Conservation (phyloP, 2,329 filamentous ascomycete genomes). For the Cladophialophora yegresii region DNA sequence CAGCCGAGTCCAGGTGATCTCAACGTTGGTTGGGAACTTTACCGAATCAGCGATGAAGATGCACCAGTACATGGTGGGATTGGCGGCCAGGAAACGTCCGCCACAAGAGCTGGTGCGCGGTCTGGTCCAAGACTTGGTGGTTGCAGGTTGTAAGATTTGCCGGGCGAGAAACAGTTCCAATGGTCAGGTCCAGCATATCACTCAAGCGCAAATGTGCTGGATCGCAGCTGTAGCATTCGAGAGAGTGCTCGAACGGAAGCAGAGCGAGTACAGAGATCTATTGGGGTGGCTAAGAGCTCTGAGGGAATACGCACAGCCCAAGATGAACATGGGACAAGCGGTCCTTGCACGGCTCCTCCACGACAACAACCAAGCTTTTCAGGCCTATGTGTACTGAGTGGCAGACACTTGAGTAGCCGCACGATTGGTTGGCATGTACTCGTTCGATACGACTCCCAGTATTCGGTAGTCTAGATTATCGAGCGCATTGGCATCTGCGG, state of each 20-base stretch:
- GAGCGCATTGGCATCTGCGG: not conserved
- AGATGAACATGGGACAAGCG: constrained; percentile 26
- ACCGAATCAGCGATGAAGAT: constrained; percentile 75
- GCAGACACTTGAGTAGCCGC: not conserved
- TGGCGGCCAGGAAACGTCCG: constrained; percentile 62
- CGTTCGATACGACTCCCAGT: not conserved
- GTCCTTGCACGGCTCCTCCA: constrained; percentile 21
- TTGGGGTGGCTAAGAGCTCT: constrained; percentile 67
- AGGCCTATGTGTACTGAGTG: constrained; percentile 35
- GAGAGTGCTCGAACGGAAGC: constrained; percentile 67
- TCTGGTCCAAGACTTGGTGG: constrained; percentile 66
- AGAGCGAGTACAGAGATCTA: constrained; percentile 66
- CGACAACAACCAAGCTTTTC: constrained; percentile 24
- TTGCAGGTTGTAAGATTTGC: constrained; percentile 62
- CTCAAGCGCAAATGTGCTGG: constrained; percentile 62
- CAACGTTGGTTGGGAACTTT: constrained; percentile 76
- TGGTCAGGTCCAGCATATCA: constrained; percentile 55
- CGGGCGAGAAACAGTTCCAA: constrained; percentile 48
- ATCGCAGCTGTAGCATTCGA: constrained; percentile 71
- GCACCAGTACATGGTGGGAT: constrained; percentile 61
- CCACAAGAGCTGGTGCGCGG: constrained; percentile 61
- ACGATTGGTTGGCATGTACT: not conserved
- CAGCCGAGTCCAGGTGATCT: constrained; percentile 64
- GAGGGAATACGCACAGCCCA: constrained; percentile 22
- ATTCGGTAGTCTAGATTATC: not conserved